Conservation (phyloP, 106 monocot species). For the Dendrobium catenatum region DNA sequence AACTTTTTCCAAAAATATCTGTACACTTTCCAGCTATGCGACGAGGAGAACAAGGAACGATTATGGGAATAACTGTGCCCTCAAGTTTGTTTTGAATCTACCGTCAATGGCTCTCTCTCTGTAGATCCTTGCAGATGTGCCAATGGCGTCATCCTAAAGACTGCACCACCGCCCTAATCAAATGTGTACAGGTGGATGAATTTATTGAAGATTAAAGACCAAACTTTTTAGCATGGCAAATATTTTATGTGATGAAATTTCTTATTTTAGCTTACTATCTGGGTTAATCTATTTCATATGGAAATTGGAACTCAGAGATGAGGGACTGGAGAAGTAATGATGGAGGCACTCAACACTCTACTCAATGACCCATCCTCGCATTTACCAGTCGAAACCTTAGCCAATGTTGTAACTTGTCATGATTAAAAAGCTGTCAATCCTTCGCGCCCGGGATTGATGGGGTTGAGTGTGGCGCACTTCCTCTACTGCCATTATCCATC, state of each 20-base stretch:
- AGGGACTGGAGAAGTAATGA: slow-evolving; percentile 77
- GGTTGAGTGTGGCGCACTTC: too few relatives aligned
- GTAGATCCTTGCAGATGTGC: slow-evolving; percentile 74
- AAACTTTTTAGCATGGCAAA: too few relatives aligned
- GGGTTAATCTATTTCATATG: neutral
- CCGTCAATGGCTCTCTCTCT: slow-evolving; percentile 68
- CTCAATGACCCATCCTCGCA: slow-evolving; percentile 73
- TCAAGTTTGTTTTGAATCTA: slow-evolving; percentile 46
- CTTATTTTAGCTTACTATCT: neutral
- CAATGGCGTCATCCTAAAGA: slow-evolving; percentile 50
- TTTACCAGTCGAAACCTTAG: slow-evolving; percentile 55
- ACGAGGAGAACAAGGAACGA: slow-evolving; percentile 68
- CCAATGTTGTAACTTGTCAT: slow-evolving; percentile 36
- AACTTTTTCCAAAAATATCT: slow-evolving; percentile 79
- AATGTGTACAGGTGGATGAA: slow-evolving; percentile 59
- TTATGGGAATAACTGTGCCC: slow-evolving; percentile 54
- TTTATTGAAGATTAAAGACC: too few relatives aligned
- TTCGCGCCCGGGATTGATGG: slow-evolving; percentile 50
- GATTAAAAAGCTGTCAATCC: slow-evolving; percentile 55
- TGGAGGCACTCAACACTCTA: slow-evolving; percentile 70
- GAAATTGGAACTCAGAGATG: slow-evolving; percentile 34
- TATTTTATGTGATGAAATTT: neutral
- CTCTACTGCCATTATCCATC: slow-evolving; percentile 2
- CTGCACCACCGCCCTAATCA: slow-evolving; percentile 51
- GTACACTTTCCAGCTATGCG: slow-evolving; percentile 87